A percentile compares a stretch with the other conserved stretches of the same genome.
Evolutionary conservation across 495 filamentous ascomycete species (phyloP).

Genomic region (Hypoxylon lenormandii): DNA sequence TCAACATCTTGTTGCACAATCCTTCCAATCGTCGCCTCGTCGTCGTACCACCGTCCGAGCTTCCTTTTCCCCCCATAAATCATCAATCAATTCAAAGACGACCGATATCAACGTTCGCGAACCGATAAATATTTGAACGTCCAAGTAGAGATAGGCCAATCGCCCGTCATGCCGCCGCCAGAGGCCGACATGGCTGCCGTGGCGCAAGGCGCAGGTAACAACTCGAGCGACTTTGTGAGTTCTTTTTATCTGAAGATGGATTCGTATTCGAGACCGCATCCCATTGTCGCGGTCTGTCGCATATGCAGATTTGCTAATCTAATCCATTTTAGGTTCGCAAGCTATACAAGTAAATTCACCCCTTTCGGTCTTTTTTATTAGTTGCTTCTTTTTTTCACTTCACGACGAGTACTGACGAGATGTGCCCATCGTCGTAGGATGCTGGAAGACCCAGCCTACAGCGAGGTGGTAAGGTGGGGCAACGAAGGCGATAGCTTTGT

Average conservation of each 20-base stretch:
- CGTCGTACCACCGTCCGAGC: slow-evolving; percentile 31
- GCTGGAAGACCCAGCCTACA: slow-evolving; percentile 94
- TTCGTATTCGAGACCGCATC: slow-evolving; percentile 26
- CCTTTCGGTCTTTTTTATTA: slow-evolving; percentile 8
- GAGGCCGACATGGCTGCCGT: slow-evolving; percentile 55
- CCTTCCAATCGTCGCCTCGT: slow-evolving; percentile 25
- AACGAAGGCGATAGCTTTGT: slow-evolving; percentile 96
- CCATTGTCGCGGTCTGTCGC: slow-evolving; percentile 38
- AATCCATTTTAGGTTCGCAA: slow-evolving; percentile 82
- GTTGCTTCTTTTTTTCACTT: slow-evolving; percentile 17
- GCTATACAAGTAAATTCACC: slow-evolving; percentile 83
- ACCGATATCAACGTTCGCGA: slow-evolving; percentile 33
- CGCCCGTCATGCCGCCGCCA: slow-evolving; percentile 59
- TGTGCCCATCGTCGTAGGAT: slow-evolving; percentile 72
- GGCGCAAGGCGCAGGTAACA: slow-evolving; percentile 59
- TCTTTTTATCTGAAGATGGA: slow-evolving; percentile 7
- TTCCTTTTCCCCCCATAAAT: slow-evolving; percentile 14
- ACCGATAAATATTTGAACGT: slow-evolving; percentile 24
- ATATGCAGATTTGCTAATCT: slow-evolving; percentile 34
- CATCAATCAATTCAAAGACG: slow-evolving; percentile 16
- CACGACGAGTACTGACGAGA: slow-evolving; percentile 35
- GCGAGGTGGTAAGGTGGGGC: slow-evolving; percentile 93
- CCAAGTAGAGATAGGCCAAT: slow-evolving; percentile 26
- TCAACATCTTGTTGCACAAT: slow-evolving; percentile 36
- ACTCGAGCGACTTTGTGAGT: slow-evolving; percentile 66